A percentile compares a stretch with the other conserved stretches of the same genome.
These are phyloP conservation scores for Skeletonema marinoi DNA, from an alignment of 108 stramenopile genomes.

Conservation along the genomic window DNA sequence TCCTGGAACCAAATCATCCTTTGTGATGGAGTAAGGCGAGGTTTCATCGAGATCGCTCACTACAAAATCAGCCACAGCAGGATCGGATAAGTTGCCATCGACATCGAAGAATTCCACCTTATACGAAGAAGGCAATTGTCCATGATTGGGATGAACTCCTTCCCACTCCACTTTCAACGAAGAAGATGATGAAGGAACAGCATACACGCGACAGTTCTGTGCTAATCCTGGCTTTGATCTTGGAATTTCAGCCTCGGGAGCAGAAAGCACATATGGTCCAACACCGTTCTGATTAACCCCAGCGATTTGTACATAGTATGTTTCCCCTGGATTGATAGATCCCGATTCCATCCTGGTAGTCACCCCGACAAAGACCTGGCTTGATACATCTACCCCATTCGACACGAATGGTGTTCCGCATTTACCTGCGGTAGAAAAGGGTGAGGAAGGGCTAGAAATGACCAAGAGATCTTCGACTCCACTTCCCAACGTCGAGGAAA, in stretches of 20 bases:
- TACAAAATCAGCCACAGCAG: conserved; percentile 1
- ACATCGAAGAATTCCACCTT: conserved; percentile 44
- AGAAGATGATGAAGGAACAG: conserved; percentile 33
- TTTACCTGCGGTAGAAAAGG: conserved; percentile 26
- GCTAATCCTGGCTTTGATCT: conserved; percentile 50
- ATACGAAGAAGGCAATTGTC: conserved; percentile 37
- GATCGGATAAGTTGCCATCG: conserved; percentile 2
- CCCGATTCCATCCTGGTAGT: conserved; percentile 50
- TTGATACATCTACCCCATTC: conserved; percentile 40
- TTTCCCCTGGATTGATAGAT: conserved; percentile 52
- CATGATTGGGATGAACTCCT: conserved; percentile 43
- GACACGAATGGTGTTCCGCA: conserved; percentile 33
- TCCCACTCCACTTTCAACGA: conserved; percentile 56
- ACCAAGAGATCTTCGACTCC: conserved; percentile 46
- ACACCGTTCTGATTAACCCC: conserved; percentile 61
- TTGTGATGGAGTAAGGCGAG: conserved; percentile 33
- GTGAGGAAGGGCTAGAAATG: conserved; percentile 35
- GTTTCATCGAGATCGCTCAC: conserved; percentile 38
- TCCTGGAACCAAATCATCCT: conserved; percentile 30
- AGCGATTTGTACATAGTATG: conserved; percentile 70
- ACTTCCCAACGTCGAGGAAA: conserved; percentile 46
- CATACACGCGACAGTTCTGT: conserved; percentile 46
- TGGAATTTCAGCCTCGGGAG: conserved; percentile 35
- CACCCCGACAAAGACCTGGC: conserved; percentile 29
- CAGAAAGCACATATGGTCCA: conserved; percentile 32